Evolutionary conservation across 2,329 filamentous ascomycete genomes (phyloP), one percentile per base, ranked within the genome.

Genomic region (Setomelanomma holmii): DNA sequence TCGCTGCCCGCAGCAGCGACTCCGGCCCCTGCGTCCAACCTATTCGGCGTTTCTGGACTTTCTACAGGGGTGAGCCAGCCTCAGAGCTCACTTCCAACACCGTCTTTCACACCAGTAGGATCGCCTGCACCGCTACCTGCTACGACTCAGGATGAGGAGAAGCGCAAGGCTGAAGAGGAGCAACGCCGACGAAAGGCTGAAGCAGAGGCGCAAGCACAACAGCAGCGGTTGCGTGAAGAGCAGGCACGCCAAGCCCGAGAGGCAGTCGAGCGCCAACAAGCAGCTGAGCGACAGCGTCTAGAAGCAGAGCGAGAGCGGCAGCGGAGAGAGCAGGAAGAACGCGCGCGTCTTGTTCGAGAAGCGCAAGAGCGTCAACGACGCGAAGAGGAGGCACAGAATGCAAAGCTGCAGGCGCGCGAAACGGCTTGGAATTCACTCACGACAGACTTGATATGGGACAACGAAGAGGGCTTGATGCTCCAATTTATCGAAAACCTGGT

Each of bases 401-500:
- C 53, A 51, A 46, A 49, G 14, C 27, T 55, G 40, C 60, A 52
- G 24, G 53, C 58, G 17, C 60, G 56, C 23, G 61, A 63, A 19
- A 41, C 42, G 11, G 64, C 71, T 44, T 67, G 71, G 14, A 63
- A 68, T 40, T 47, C 63, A 8, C 61, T 80, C n/a, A 72, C 77
- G 4, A 55, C 61, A 4, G 71, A 73, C 38, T 42, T 80, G 14
- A 67, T 77, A n/a, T 60, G 74, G 1, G 68, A 75, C 23, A 63
- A 67, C 0, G 61, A 64, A n/a, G 59, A 68, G 1, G 79, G 79
- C n/a, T 63, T 80, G 17, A 58, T 81, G 30, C 66, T 75, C 48
- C 78, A 81, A 49, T 80, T 74, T 49, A 60, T 81, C 21, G 76
- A 80, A 38, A 76, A 74, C 40, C 61, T 64, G 40, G 66, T 75